Base-by-base conservation (phyloP, 2,329 filamentous ascomycete genomes). In the Penicillium sp. region DNA sequence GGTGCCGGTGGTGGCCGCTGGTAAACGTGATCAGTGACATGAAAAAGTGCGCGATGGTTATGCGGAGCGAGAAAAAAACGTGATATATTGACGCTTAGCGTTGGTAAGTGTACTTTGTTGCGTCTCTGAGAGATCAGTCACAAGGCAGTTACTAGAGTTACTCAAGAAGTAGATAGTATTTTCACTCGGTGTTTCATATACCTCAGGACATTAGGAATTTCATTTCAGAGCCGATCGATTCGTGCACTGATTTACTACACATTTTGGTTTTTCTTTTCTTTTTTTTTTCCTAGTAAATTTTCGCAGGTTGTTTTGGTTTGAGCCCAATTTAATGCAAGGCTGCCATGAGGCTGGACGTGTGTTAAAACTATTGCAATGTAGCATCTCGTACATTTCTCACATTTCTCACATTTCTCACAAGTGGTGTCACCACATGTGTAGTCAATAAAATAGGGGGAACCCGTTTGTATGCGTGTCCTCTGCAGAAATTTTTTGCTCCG, bases 11-110 rank as follows among this genome's bases (percentile, higher is more conserved):
- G 37, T 49, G 56, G 53, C 40, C 40, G 40, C 32, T 54, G 52
- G 52, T 54, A 54, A 42, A 54, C 14, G 31, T 42, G 37, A 35
- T 51, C 40, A 50, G 39, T 34, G 48, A 50, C 38, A 24, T 20
- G 40, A 26, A 50, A 54, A 42, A 40, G 45, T 54, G 38, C 31
- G 38, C 38, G 52, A 54, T 32, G 45, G 45, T 50, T 50, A 49
- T 54, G 51, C 37, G 38, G 38, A 49, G 26, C 44, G 51, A 54
- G 46, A 34, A 34, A 40, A 49, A 54, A 40, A 50, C 31, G 38
- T 50, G 52, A 54, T 38, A 54, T 38, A 24, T 43, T 54, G 52
- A 54, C 32, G 52, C 52, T 54, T 50, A 54, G 52, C 45, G 38
- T 54, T 54, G 22, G 39, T 50, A 31, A 54, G n/a, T 38, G 46